A percentile compares a stretch with the other conserved stretches of the same genome.
These are phyloP conservation scores for Pyrenophora teres DNA, from an alignment of 2,329 filamentous ascomycete species.

Conservation along the genomic window DNA sequence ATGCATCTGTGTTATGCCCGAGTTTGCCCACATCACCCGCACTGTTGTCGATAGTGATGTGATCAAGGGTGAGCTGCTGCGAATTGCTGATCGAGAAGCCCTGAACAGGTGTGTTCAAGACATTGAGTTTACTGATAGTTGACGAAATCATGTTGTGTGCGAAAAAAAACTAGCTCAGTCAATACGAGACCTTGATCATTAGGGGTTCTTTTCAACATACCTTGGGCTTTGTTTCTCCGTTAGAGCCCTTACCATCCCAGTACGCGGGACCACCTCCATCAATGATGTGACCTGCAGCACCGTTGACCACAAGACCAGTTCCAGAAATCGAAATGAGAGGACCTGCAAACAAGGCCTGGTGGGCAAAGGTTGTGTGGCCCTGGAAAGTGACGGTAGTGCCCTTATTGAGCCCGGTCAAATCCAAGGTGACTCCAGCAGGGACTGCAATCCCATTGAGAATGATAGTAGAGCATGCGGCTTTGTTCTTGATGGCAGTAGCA, in stretches of 20 bases:
- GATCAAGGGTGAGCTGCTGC: conserved; percentile 53
- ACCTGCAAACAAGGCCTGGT: conserved; percentile 65
- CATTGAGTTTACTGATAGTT: conserved; percentile 55
- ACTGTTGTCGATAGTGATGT: conserved; percentile 63
- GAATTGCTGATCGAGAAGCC: conserved; percentile 55
- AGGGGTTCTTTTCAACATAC: conserved; percentile 8
- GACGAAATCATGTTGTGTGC: conserved; percentile 59
- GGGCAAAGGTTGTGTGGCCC: conserved; percentile 69
- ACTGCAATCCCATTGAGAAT: conserved; percentile 59
- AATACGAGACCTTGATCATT: not conserved
- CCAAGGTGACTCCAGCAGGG: conserved; percentile 63
- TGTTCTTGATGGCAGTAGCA: conserved; percentile 54
- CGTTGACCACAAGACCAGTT: conserved; percentile 62
- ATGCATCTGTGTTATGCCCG: conserved; percentile 61
- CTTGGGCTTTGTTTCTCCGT: conserved; percentile 51
- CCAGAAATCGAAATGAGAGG: conserved; percentile 67
- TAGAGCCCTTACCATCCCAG: conserved; percentile 56
- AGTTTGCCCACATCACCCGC: conserved; percentile 53
- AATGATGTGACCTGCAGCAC: conserved; percentile 59
- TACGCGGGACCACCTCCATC: conserved; percentile 61
- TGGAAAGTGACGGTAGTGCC: conserved; percentile 65
- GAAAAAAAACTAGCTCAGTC: conserved; percentile 62
- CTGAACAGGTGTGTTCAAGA: conserved; percentile 62
- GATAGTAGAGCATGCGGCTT: conserved; percentile 60
- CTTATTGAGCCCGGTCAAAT: conserved; percentile 58